phyloP scores from a whole-genome alignment of 163 green algal species.

The Dunaliella salina region DNA sequence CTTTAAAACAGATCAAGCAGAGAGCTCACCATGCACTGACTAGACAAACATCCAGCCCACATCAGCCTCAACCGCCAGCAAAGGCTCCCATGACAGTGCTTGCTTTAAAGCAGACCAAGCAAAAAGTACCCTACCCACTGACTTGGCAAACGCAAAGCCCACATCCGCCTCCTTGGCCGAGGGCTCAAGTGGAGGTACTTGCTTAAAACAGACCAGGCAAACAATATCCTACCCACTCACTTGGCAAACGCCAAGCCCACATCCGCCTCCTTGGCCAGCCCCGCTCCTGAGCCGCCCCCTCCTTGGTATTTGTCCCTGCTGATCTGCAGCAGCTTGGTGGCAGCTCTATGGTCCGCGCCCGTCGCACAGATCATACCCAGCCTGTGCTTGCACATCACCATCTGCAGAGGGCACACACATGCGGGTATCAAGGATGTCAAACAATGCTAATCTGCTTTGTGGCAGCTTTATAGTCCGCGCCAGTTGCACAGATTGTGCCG shows the following conservation, averaged over 20 bases:
- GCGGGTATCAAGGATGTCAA: not conserved
- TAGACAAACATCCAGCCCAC: not conserved
- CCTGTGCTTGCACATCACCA: constrained; percentile 53
- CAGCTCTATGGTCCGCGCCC: constrained; percentile 40
- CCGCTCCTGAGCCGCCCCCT: constrained; percentile 9
- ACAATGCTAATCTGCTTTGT: constrained; percentile 32
- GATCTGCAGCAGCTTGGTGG: constrained; percentile 33
- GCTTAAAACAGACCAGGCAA: no score
- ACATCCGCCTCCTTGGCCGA: not conserved
- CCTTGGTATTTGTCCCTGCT: constrained; percentile 28
- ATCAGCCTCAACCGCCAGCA: no score
- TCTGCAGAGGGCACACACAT: constrained; percentile 14
- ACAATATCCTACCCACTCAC: constrained; percentile 18
- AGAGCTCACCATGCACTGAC: no score
- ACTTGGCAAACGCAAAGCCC: not conserved
- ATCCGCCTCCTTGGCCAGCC: constrained; percentile 43
- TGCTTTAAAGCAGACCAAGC: no score
- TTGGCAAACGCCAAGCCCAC: constrained; percentile 40
- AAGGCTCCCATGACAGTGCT: no score
- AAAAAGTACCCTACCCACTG: no score
- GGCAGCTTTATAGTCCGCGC: constrained; percentile 41
- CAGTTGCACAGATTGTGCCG: constrained; percentile 50
- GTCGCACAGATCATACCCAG: constrained; percentile 56
- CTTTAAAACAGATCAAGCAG: no score
- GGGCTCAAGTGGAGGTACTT: no score